Base-by-base conservation (phyloP, 306 rosid genomes). In the Vigna angularis region DNA sequence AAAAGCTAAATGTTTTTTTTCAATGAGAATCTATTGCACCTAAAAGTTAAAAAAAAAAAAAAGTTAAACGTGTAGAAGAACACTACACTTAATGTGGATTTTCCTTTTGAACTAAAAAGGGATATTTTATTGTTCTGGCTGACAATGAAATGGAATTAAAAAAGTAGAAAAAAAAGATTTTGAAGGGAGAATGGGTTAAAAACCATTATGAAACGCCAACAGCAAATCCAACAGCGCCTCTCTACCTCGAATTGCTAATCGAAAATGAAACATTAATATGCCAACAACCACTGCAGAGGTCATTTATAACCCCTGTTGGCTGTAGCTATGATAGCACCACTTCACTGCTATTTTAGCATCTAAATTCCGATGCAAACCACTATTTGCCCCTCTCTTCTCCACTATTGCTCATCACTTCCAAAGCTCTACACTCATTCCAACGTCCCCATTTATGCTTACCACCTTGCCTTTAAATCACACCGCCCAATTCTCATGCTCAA, bases 251-350 rank as follows among this genome's bases (percentile, higher is more conserved):
- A 78, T 73, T 55, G 45, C 64, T 57, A 47, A 66, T 49, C 59
- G 44, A 66, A 77, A 50, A 40, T 24, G 36, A 66, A 49, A 49
- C 83, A 83, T 83, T 83, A 66, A 83, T 83, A 72, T 24, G 34
- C 52, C 86, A 83, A 83, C 86, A 36, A 83, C 83, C 76, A 50
- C 86, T 66, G 72, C 72, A 56, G 49, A 56, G 9, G 24, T 65
- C 86, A 83, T 83, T 83, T 72, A 83, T 72, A 49, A 17, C 44
- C 26, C 51, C 71, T 62, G 38, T 5, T 28, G 65, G 11, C 49
- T 20, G 70, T 9, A 64, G 50, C 59, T n/a, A 12, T 52, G 86
- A 83, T 61, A 83, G 84, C 83, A 78, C 49, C 84, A 61, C 61
- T 79, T 75, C 78, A 75, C 55, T 78, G 86, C 83, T 0, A 72